A percentile compares a stretch with the other conserved stretches of the same genome.
These are phyloP conservation scores for Azolla pinnata DNA, from an alignment of 75 land plant genomes.

Conservation along the genomic window DNA sequence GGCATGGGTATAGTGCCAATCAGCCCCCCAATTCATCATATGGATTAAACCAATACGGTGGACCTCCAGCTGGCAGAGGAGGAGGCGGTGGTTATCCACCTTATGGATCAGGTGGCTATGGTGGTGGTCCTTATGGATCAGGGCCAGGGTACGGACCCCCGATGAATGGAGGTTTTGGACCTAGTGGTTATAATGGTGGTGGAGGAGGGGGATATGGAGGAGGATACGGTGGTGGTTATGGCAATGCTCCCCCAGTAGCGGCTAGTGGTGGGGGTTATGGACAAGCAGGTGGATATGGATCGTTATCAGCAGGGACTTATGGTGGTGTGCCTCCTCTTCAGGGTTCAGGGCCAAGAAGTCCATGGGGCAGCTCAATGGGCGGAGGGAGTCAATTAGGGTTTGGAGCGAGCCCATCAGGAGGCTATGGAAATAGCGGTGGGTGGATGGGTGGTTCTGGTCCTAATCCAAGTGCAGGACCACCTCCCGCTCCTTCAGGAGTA, in stretches of 20 bases:
- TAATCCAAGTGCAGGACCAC: slow-evolving; percentile 28
- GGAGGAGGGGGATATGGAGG: slow-evolving; percentile 25
- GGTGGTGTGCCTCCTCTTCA: slow-evolving; percentile 34
- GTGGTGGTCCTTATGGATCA: slow-evolving; percentile 44
- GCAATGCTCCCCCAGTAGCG: slow-evolving; percentile 20
- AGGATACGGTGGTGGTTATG: slow-evolving; percentile 10
- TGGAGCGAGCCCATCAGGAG: slow-evolving; percentile 14
- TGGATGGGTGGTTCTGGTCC: slow-evolving; percentile 37
- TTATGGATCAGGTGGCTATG: slow-evolving; percentile 39
- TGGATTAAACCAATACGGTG: background rate
- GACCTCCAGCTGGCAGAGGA: slow-evolving; percentile 12
- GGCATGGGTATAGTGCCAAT: slow-evolving; percentile 4
- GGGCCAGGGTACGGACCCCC: slow-evolving; percentile 31
- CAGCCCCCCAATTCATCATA: background rate
- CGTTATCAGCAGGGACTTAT: slow-evolving; percentile 40
- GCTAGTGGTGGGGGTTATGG: slow-evolving; percentile 33
- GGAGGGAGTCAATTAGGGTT: slow-evolving; percentile 22
- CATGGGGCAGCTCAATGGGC: slow-evolving; percentile 43
- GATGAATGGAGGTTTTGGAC: slow-evolving; percentile 36
- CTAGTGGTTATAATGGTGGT: slow-evolving; percentile 32
- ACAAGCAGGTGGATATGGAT: slow-evolving; percentile 51
- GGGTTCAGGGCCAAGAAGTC: slow-evolving; percentile 38
- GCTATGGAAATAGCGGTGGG: slow-evolving; percentile 6
- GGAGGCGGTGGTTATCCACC: slow-evolving; percentile 22
- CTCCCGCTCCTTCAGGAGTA: too few relatives aligned